Evolutionary conservation across 495 filamentous ascomycete species (phyloP), one percentile per base, ranked within the genome.

Genomic region (Astrocystis sublimbata): DNA sequence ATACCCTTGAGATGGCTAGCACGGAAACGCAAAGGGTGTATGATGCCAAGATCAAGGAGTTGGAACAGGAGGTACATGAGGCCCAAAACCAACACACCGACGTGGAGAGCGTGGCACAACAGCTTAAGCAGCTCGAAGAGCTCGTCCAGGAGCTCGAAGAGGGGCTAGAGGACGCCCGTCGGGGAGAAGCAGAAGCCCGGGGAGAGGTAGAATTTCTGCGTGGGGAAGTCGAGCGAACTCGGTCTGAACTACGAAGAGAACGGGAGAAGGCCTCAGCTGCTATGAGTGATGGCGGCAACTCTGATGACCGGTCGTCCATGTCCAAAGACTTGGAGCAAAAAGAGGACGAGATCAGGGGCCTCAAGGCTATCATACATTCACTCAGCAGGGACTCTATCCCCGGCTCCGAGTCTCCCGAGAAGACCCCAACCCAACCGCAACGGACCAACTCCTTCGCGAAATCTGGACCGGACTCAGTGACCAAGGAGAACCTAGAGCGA

Each of bases 1-100:
- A 99, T 76, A 96, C 93, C 1, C 80, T 99, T 38, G 94, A 99
- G 76, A 86, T 97, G 76, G 96, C 94, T 7, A 96, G 92, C 66
- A 91, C 92, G 0, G 94, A 99, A 75, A 99, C 94, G 6, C 93
- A 97, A 74, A 84, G 94, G n/a, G 93, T 98, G 6, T 98, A 99
- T 68, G 96, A 98, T 72, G 90, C 91, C 70, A 86, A 88, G 64
- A 87, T 97, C 7, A 89, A 93, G 65, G 92, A 97, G 68, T 78
- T 99, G n/a, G 81, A 92, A 78, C 83, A 89, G 62, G 90, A 97
- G 64, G 84, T 96, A 42, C 84, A 87, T 54, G 92, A 96, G 52
- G 73, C 93, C 3, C 88, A 93, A 56, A 89, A 92, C 47, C 81
- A 89, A 28, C 88, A 86, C 24, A 88, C 93, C 60, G 96, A 98